These are phyloP conservation scores for Pleochaeta shiraiana DNA, from an alignment of 2,329 filamentous ascomycete species.

Conservation along the genomic window DNA sequence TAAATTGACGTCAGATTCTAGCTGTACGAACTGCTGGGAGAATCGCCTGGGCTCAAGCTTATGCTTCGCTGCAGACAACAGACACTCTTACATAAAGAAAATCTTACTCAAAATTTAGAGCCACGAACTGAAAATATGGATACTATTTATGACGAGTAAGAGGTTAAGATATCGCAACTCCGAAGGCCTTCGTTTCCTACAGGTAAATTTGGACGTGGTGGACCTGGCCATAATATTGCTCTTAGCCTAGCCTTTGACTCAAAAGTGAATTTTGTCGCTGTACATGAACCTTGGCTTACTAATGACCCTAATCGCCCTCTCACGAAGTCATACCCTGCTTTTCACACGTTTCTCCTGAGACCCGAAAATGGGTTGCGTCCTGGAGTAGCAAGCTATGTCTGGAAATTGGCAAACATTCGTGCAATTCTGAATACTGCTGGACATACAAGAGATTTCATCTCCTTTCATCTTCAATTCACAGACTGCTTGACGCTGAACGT, in stretches of 20 bases:
- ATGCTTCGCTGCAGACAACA: not conserved
- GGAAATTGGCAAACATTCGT: not conserved
- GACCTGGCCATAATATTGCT: not conserved
- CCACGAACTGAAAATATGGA: not conserved
- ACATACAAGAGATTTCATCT: not conserved
- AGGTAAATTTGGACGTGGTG: not conserved
- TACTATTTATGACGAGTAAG: not conserved
- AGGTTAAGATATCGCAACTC: not conserved
- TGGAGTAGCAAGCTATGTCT: not conserved
- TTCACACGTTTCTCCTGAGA: not conserved
- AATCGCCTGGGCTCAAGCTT: not conserved
- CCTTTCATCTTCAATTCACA: no score
- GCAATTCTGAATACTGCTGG: not conserved
- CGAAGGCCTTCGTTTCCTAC: not conserved
- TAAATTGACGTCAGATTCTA: not conserved
- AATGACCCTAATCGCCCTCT: not conserved
- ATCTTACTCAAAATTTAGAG: not conserved
- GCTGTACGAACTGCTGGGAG: not conserved
- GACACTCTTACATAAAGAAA: not conserved
- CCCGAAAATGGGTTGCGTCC: not conserved
- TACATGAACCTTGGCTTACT: not conserved
- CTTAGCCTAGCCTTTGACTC: not conserved
- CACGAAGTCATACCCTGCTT: not conserved
- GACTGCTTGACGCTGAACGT: no score
- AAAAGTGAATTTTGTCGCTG: not conserved